phyloP scores from a whole-genome alignment of 1,284 basidiomycete species.

The Quambalaria eucalypti region DNA sequence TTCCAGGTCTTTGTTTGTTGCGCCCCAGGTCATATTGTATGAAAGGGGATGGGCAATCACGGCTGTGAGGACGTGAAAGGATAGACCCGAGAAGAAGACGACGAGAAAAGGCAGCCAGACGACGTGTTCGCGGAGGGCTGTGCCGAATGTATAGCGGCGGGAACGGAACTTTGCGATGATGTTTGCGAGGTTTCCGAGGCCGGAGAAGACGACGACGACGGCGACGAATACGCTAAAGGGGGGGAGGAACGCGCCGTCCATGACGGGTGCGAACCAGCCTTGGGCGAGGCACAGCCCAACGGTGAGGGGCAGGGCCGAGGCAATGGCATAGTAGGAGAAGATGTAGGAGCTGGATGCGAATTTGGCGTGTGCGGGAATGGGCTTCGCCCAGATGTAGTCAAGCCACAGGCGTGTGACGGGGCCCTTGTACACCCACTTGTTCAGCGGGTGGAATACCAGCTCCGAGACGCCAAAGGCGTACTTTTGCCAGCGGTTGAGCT shows the following conservation, averaged over 20 bases:
- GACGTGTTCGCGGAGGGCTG: constrained; percentile 58
- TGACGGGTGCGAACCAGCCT: constrained; percentile 59
- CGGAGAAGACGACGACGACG: constrained; percentile 65
- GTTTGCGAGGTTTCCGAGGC: constrained; percentile 62
- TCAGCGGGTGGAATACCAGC: constrained; percentile 47
- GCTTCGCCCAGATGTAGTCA: constrained; percentile 63
- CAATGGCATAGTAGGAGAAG: constrained; percentile 69
- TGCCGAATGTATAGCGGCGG: constrained; percentile 56
- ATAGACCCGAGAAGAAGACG: constrained; percentile 18
- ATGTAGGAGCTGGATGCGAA: constrained; percentile 62
- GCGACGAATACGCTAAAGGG: constrained; percentile 66
- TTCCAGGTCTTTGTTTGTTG: constrained; percentile 26
- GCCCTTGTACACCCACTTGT: constrained; percentile 62
- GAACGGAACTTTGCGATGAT: constrained; percentile 67
- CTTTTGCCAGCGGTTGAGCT: constrained; percentile 76
- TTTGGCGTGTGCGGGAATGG: constrained; percentile 59
- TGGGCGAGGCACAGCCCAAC: constrained; percentile 64
- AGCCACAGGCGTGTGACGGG: constrained; percentile 69
- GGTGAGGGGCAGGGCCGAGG: constrained; percentile 59
- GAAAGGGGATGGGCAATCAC: constrained; percentile 71
- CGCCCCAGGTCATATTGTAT: constrained; percentile 69
- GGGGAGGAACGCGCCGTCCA: constrained; percentile 55
- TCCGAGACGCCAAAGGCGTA: constrained; percentile 64
- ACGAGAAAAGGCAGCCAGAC: constrained; percentile 62
- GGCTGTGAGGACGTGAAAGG: constrained; percentile 56